Evolutionary conservation across 768 basidiomycete species (phyloP), one percentile per base, ranked within the genome.

Genomic region (Trametes cingulata): DNA sequence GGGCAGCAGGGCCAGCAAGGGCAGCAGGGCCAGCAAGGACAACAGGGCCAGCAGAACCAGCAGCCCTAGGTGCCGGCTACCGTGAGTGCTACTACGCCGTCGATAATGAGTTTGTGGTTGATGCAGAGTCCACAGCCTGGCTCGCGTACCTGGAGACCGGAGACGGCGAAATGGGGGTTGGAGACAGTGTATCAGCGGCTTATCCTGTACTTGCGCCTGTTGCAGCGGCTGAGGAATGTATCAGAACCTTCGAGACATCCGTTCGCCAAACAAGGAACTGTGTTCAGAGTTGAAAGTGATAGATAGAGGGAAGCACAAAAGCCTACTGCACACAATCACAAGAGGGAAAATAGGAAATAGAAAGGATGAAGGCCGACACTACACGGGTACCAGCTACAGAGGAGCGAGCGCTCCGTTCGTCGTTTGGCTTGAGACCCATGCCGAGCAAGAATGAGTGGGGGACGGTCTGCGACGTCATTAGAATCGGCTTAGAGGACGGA

Each of bases 401-500:
- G 59, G 42, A n/a, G 36, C 20, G 7, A 42, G 10, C 42, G 43
- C 29, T 33, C 43, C 42, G 54, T 33, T 45, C 54, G 36, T 52
- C 33, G 36, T n/a, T 42, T 43, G 53, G 33, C n/a, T 51, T 59
- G 49, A 20, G 35, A 51, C 52, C 46, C 41, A 29, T 29, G 25
- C 29, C 7, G 52, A 54, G 49, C 43, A 59, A 27, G 36, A 42
- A 39, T 52, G 47, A 51, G 37, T 41, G 48, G 29, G 45, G 40
- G 40, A 49, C 40, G 43, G 45, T 59, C 62, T 61, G 58, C 39
- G 24, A 52, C 36, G 41, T 17, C 20, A 56, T 62, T 52, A 62
- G 58, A 53, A 35, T 20, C 54, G 33, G 22, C 7, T 48, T 10
- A 19, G 13, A 17, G 22, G 29, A 45, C 36, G n/a, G 33, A 57